A percentile compares a stretch with the other conserved stretches of the same genome.
Conservation (phyloP, 345 rosid species). For the Camelina neglecta region DNA sequence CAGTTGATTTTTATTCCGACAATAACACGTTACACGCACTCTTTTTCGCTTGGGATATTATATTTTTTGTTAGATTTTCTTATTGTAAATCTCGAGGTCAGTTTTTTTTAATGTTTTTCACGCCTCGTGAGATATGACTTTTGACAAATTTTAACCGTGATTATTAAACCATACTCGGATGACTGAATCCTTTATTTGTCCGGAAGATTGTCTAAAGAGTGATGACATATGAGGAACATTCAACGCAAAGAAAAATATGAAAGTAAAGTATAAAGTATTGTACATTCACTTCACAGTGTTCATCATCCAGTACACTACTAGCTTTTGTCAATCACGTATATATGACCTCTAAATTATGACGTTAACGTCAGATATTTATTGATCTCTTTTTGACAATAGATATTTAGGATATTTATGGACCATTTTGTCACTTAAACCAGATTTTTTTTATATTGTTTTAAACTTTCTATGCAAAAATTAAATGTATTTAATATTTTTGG, state of each 20-base stretch:
- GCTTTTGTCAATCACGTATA: no score
- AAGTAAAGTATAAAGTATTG: neutral
- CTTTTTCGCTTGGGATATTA: neutral
- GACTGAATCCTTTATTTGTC: neutral
- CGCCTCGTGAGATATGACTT: constrained; percentile 27
- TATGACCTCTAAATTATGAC: no score
- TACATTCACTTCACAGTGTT: neutral
- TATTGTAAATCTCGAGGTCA: constrained; percentile 1
- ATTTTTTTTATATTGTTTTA: no score
- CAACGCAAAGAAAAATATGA: no score
- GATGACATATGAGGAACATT: no score
- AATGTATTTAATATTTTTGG: no score
- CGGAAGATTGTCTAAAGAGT: neutral
- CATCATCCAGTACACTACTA: neutral
- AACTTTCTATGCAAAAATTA: no score
- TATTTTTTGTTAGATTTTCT: neutral
- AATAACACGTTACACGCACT: neutral
- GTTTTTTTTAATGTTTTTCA: neutral
- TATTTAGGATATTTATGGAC: no score
- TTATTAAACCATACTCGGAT: no score
- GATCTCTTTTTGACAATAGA: no score
- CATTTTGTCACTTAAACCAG: no score
- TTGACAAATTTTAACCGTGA: neutral
- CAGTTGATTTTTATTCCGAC: constrained; percentile 34
- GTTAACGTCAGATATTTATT: no score